Base-by-base conservation (phyloP, 768 basidiomycete species). In the Pseudohyphozyma bogoriensis region DNA sequence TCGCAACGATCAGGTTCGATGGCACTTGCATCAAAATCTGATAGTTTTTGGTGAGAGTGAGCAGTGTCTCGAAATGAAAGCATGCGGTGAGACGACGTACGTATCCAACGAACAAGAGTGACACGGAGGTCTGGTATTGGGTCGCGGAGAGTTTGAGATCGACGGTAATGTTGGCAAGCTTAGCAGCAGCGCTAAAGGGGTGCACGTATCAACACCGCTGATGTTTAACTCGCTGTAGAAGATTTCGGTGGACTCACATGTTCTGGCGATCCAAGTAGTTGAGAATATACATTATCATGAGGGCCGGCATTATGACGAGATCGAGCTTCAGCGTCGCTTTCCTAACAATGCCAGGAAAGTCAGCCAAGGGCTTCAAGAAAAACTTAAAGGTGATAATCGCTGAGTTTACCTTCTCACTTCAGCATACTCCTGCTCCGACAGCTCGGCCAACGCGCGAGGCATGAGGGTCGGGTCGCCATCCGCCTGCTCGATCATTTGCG, bases 71-170 rank as follows among this genome's bases (percentile, higher is more conserved):
- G 8, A 44, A 8, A 15, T 8, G 10, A 44, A n/a, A 13, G 42
- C 8, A 8, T 44, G 12, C 42, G 42, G 8, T 46, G 4, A 46
- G 20, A 13, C 7, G 11, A 46, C 45, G n/a, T 24, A 26, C 45
- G 54, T 73, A 74, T 47, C 73, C 72, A 46, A 67, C 72, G 53
- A 72, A 72, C 22, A 73, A 62, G 39, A 74, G 60, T 6, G 72
- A 67, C 7, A 74, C 68, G 24, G 57, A 51, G 18, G 65, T 62
- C 18, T 59, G 65, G 56, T 71, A 73, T 39, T 73, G 63, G 10
- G 58, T 50, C 8, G 62, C 67, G 1, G 68, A 63, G 59, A 74
- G 63, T 47, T 66, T 26, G n/a, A 74, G 62, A 56, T 72, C 73
- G 13, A 26, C 51, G 62, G 64, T 66, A 58, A 74, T 70, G 36